Evolutionary conservation across 228 moss, liverwort and hornwort species (phyloP), one percentile per base, ranked within the genome.

Genomic region (Sphagnum fallax): DNA sequence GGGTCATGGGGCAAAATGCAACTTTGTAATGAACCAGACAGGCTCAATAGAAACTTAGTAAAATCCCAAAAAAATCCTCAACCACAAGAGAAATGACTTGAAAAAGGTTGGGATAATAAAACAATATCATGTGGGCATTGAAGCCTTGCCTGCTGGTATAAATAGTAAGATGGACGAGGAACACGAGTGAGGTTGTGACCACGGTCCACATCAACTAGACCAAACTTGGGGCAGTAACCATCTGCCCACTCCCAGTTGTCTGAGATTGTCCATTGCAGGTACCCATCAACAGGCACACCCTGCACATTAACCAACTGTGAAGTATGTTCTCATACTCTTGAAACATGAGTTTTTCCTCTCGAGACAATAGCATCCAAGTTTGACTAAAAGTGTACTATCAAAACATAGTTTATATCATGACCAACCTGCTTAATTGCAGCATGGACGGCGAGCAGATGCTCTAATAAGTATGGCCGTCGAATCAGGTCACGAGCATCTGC

Each of bases 201-300:
- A 16, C 92, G 85, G 65, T 91, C 85, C 57, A 89, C 89, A 67
- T 68, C 75, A 62, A 91, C 91, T 60, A 96, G 80, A 60, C 92
- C 95, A 83, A 96, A 96, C 69, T 90, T 92, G 47, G 92, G 92
- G 69, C 95, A 96, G 75, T 92, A 96, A 9, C 92, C 95, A 75
- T 92, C 95, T 66, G 92, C 92, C 92, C 95, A 91, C 66, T 96
- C 92, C 95, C 95, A 91, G 68, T 92, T 92, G 76, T 91, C 95
- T 67, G 95, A 91, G 65, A 96, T 84, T 52, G 92, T 92, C 95
- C 95, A 96, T 5, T 96, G 87, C 66, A 96, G 12, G 65, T 92
- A 92, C 50, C 92, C 95, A 80, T 96, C 92, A 8, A 96, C 63
- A 48, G 89, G 89, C 65, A 91, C 83, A 63, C 95, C 92, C 92